Conservation (phyloP, 345 rosid species). For the Aegle marmelos region DNA sequence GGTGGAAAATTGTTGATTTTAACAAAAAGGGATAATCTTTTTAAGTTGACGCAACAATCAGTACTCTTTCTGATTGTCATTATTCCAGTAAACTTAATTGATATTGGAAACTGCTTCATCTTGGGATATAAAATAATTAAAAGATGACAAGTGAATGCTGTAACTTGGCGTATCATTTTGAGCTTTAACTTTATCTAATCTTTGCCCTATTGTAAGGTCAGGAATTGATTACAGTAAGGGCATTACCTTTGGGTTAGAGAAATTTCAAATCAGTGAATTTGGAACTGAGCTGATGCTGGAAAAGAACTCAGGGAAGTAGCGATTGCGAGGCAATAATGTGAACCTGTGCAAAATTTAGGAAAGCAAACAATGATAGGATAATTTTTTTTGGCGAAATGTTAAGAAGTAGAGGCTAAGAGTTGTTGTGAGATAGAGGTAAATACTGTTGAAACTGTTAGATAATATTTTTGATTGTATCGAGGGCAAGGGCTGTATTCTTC, state of each 20-base stretch:
- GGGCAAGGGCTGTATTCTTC: background rate
- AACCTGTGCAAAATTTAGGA: background rate
- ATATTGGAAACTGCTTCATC: background rate
- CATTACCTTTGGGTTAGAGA: background rate
- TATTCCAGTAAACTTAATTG: background rate
- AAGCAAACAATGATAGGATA: too few relatives aligned
- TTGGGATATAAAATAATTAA: background rate
- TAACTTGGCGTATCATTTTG: background rate
- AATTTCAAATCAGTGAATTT: background rate
- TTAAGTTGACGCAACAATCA: background rate
- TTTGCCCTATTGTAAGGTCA: background rate
- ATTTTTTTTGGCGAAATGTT: too few relatives aligned
- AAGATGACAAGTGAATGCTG: background rate
- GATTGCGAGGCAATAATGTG: background rate
- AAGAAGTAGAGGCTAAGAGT: background rate
- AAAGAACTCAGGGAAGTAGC: background rate
- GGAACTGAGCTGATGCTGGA: background rate
- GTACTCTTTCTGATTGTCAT: background rate
- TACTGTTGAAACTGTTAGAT: background rate
- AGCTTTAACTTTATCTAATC: background rate
- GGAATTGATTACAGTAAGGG: background rate
- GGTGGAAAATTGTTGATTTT: background rate
- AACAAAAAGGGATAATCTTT: background rate
- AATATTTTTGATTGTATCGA: background rate
- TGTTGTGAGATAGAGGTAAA: background rate